Conservation (phyloP, 768 basidiomycete species). For the Lentinula edodes region DNA sequence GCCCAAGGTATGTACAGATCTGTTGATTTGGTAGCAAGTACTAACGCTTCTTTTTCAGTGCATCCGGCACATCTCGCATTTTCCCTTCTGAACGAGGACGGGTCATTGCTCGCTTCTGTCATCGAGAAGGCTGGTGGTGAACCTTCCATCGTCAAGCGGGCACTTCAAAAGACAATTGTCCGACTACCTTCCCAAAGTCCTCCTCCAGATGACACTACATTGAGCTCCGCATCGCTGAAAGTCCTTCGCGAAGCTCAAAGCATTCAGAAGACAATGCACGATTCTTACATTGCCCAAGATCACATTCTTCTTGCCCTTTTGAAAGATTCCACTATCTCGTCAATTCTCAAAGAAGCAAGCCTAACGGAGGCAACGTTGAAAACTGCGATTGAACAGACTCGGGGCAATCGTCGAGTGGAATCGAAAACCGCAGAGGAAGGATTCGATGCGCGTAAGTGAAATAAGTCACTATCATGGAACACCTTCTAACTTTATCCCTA, state of each 20-base stretch:
- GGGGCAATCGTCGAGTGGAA: constrained; percentile 84
- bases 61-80: constrained; percentile 81
- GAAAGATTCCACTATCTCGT: constrained; percentile 62
- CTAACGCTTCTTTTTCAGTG: constrained; percentile 36
- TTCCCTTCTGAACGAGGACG: constrained; percentile 69
- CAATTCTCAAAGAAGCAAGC: constrained; percentile 69
- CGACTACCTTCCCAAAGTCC: constrained; percentile 81
- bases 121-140: constrained; percentile 84
- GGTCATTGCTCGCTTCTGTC: constrained; percentile 71
- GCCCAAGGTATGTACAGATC: constrained; percentile 54
- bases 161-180: constrained; percentile 71
- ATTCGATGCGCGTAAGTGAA: constrained; percentile 64
- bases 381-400: constrained; percentile 70
- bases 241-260: constrained; percentile 72
- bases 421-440: constrained; percentile 81
- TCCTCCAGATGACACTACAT: constrained; percentile 72
- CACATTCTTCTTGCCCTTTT: constrained; percentile 84
- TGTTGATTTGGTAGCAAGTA: constrained; percentile 3
- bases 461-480: neutral
- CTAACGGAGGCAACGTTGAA: constrained; percentile 69
- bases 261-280: constrained; percentile 80
- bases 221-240: constrained; percentile 51
- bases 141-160: constrained; percentile 64
- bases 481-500: neutral
- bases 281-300: constrained; percentile 90